Evolutionary conservation across 1,139 yeast genomes (phyloP).

Genomic region (Blastobotrys malaysiensis): DNA sequence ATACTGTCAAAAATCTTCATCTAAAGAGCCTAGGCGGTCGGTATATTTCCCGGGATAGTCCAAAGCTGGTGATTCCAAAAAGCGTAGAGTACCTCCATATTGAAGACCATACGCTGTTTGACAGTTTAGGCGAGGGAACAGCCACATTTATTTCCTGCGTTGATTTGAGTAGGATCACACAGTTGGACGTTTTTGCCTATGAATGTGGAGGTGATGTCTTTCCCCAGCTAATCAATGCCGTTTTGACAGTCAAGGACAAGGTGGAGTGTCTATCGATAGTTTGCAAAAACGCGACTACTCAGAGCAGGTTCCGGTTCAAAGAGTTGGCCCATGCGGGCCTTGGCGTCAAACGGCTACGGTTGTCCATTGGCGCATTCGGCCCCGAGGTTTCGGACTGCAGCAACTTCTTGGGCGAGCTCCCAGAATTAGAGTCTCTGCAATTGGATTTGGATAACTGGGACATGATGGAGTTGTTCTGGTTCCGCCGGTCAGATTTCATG

Average conservation of each 20-base stretch:
- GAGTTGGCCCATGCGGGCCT: background rate
- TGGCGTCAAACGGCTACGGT: background rate
- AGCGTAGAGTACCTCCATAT: background rate
- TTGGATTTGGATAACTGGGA: background rate
- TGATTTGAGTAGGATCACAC: background rate
- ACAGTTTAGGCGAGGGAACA: background rate
- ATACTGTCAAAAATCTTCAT: background rate
- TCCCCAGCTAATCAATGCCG: background rate
- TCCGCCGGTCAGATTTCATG: background rate
- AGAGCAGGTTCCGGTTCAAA: background rate
- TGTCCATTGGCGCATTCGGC: background rate
- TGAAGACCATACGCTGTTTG: background rate
- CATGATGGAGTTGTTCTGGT: background rate
- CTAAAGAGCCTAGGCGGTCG: background rate
- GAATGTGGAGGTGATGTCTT: background rate
- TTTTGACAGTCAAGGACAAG: background rate
- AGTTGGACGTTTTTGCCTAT: background rate
- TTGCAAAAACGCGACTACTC: background rate
- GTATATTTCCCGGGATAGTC: background rate
- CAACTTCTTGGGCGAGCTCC: background rate
- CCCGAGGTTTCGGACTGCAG: background rate
- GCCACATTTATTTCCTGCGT: background rate
- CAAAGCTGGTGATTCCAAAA: background rate
- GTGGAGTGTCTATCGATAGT: background rate
- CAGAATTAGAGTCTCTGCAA: background rate